Base-by-base conservation (phyloP, 1,139 yeast species). In the Lodderomyces elongisporus region DNA sequence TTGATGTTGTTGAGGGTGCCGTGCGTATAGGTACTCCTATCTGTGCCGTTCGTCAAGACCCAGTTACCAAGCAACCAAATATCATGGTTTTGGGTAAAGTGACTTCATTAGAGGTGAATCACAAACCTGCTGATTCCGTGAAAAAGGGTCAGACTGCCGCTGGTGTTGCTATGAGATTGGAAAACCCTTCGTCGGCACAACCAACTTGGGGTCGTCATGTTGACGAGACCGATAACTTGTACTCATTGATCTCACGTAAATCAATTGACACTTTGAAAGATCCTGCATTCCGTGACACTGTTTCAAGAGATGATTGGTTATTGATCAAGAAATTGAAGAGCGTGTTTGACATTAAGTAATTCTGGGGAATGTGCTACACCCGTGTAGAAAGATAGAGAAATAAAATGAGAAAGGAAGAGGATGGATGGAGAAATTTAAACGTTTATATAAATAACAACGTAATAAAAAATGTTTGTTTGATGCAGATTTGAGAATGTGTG, bases 151-250 rank as follows among this genome's bases (percentile, higher is more conserved):
- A 85, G 62, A 85, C 97, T 14, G 77, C 85, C 46, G 96, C 95
- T 21, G 99, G 98, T 75, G 97, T 91, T 43, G 98, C 99, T 42
- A 85, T 91, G 83, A 82, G 98, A 72, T 73, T 91, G 55, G 98
- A 91, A 40, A 81, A 88, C 49, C 95, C 95, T 39, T 79, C 93
- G 17, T 73, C 88, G 36, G 91, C 85, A 44, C 95, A 88, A 65
- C 97, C 98, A 38, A 81, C 87, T 13, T 91, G 97, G 97, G 99
- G 99, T 43, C 87, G 98, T 70, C 99, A 91, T 56, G 94, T 91
- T 50, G 96, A 88, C 56, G 98, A 91, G 61, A 70, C 76, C 44
- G 99, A 91, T 58, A 74, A 77, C 37, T 71, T 91, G 55, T 91
- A 88, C 64, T 91, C 98, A 9, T 74, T 84, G 65, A 76, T 91